These are phyloP conservation scores for Stereocaulon alpinum DNA, from an alignment of 495 filamentous ascomycete genomes.

Conservation along the genomic window DNA sequence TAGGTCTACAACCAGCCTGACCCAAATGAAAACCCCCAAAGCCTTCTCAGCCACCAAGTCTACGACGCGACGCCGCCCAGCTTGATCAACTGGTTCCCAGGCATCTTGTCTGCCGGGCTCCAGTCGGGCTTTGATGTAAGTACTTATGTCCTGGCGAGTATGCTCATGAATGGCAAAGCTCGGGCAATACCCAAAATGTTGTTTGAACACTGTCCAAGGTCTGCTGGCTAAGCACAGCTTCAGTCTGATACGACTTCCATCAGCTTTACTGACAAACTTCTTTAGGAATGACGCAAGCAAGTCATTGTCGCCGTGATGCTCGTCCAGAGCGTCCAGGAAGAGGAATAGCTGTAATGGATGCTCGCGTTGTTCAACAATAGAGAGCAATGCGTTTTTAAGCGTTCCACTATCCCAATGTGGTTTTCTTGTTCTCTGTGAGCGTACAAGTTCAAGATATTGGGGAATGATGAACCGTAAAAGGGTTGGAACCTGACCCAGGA, in stretches of 20 bases:
- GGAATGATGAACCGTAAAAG: conserved; percentile 9
- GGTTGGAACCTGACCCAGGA: conserved; percentile 11
- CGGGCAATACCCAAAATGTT: conserved; percentile 15
- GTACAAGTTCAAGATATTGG: conserved; percentile 4
- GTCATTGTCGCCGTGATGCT: conserved; percentile 21
- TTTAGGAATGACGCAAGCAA: conserved; percentile 13
- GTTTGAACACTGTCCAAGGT: conserved; percentile 18
- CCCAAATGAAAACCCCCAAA: conserved; percentile 26
- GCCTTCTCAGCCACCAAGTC: conserved; percentile 18
- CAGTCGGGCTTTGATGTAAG: conserved; percentile 19
- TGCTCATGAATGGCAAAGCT: conserved; percentile 23
- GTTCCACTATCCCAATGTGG: conserved; percentile 12
- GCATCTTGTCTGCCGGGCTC: background rate
- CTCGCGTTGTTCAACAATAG: conserved; percentile 10
- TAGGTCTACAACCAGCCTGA: conserved; percentile 23
- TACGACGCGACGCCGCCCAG: background rate
- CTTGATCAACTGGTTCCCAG: background rate
- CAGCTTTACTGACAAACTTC: conserved; percentile 4
- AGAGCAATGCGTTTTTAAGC: conserved; percentile 5
- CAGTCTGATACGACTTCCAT: conserved; percentile 10
- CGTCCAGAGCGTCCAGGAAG: conserved; percentile 24
- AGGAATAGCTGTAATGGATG: conserved; percentile 11
- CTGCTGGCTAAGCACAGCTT: conserved; percentile 23
- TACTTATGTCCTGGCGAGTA: conserved; percentile 18
- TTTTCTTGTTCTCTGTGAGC: conserved; percentile 5